Evolutionary conservation across 2,329 filamentous ascomycete genomes (phyloP).

Genomic region (Tolypocladium album): DNA sequence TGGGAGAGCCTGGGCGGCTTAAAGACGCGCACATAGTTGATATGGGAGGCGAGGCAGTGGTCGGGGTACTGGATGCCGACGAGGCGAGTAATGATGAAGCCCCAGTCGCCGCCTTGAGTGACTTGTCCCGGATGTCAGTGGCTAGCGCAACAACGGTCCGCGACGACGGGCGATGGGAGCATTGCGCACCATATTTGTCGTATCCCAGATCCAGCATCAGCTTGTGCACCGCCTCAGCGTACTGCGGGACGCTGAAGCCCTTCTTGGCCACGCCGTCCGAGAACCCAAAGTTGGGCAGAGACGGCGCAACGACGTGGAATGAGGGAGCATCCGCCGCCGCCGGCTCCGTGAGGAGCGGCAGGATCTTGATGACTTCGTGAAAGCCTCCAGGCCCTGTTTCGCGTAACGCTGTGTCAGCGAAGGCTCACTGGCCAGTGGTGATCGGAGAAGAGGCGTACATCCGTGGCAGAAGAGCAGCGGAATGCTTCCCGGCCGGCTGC

Average conservation of each 20-base stretch:
- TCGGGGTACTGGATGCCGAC: constrained; percentile 49
- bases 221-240: constrained; percentile 49
- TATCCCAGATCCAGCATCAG: constrained; percentile 60
- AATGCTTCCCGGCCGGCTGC: constrained; percentile 39
- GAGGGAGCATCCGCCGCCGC: constrained; percentile 17
- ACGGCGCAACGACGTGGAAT: constrained; percentile 49
- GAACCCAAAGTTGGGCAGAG: constrained; percentile 41
- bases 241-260: constrained; percentile 21
- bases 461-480: constrained; percentile 45
- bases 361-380: constrained; percentile 52
- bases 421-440: not conserved
- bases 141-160: no score
- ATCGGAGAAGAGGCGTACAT: constrained; percentile 3
- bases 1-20: not conserved
- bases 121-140: constrained; percentile 11
- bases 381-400: constrained; percentile 52
- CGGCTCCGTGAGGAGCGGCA: constrained; percentile 33
- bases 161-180: not conserved
- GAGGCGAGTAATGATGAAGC: constrained; percentile 51
- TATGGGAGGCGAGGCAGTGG: constrained; percentile 42
- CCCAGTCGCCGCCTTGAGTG: constrained; percentile 62
- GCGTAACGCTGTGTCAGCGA: not conserved
- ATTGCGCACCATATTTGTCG: constrained; percentile 17
- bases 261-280: constrained; percentile 17
- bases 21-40: constrained; percentile 16